Evolutionary conservation across 2,329 filamentous ascomycete genomes (phyloP), one percentile per base, ranked within the genome.

Genomic region (Aspergillus sp.): DNA sequence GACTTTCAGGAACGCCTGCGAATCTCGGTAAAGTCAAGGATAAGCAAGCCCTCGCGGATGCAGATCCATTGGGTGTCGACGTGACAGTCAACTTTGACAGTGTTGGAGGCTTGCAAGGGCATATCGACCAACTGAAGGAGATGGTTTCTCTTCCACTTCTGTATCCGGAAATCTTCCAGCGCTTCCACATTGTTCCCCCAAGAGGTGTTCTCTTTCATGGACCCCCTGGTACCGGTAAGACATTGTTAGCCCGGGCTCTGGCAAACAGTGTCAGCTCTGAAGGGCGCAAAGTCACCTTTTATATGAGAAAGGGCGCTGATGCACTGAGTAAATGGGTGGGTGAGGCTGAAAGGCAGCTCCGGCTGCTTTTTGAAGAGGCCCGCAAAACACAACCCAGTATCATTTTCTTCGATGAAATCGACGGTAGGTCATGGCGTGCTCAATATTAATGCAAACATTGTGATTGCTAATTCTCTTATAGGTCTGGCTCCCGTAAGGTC

Each of bases 381-480:
- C 81, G 91, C 49, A 93, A 90, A 65, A 97, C 86, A 1, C 93
- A 98, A 60, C 93, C 93, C 0, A 97, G 91, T 65, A 98, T 98
- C 67, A 98, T 98, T 65, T 98, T 98, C 73, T 97, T 98, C 57
- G 93, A 98, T 64, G 93, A 98, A 66, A 98, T 98, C 54, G 93
- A 98, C 69, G 93, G 93, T 73, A 57, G 60, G 65, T 44, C 7
- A 33, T 13, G 11, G n/a, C n/a, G n/a, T 31, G 11, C 13, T 19
- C 32, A 8, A 12, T 26, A 8, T 5, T 4, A 7, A 26, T 39
- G 5, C n/a, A 10, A 19, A n/a, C n/a, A n/a, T 11, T 3, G 7
- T 5, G 13, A 2, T 13, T 33, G 26, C 10, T 42, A 31, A 35
- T 10, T 7, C 33, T 5, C 31, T 5, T 43, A 39, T 47, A 74